phyloP scores from a whole-genome alignment of 2,329 filamentous ascomycete genomes.

The Annulohypoxylon truncatum region DNA sequence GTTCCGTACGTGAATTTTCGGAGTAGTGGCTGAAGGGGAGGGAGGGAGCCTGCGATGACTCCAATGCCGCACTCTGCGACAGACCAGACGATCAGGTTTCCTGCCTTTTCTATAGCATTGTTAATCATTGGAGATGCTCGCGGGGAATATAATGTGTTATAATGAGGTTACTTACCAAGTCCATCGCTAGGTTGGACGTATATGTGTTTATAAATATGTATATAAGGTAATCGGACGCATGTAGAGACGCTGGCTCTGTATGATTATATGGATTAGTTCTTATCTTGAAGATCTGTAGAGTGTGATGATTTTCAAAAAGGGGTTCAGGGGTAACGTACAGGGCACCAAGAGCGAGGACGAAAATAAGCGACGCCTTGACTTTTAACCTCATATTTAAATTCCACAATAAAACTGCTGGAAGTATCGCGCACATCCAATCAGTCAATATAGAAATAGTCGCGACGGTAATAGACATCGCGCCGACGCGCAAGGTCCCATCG shows the following conservation, averaged over 20 bases:
- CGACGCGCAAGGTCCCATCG: neutral
- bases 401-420: slow-evolving; percentile 30
- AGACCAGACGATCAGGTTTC: slow-evolving; percentile 46
- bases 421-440: slow-evolving; percentile 30
- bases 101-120: slow-evolving; percentile 15
- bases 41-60: slow-evolving; percentile 49
- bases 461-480: slow-evolving; percentile 12
- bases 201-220: slow-evolving; percentile 11
- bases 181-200: neutral
- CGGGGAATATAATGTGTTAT: neutral
- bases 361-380: slow-evolving; percentile 30
- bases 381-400: slow-evolving; percentile 35
- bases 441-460: slow-evolving; percentile 34
- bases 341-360: slow-evolving; percentile 33
- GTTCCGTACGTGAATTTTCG: slow-evolving; percentile 24
- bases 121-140: neutral
- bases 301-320: neutral
- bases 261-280: neutral
- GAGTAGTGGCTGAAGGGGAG: slow-evolving; percentile 47
- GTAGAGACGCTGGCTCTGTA: slow-evolving; percentile 38
- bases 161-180: slow-evolving; percentile 28
- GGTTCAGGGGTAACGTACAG: slow-evolving; percentile 17
- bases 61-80: slow-evolving; percentile 49
- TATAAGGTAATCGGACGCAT: slow-evolving; percentile 30
- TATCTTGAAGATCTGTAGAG: neutral